Evolutionary conservation across 352 stramenopile genomes (phyloP), one percentile per base, ranked within the genome.

Genomic region (Phytophthora pluvialis): DNA sequence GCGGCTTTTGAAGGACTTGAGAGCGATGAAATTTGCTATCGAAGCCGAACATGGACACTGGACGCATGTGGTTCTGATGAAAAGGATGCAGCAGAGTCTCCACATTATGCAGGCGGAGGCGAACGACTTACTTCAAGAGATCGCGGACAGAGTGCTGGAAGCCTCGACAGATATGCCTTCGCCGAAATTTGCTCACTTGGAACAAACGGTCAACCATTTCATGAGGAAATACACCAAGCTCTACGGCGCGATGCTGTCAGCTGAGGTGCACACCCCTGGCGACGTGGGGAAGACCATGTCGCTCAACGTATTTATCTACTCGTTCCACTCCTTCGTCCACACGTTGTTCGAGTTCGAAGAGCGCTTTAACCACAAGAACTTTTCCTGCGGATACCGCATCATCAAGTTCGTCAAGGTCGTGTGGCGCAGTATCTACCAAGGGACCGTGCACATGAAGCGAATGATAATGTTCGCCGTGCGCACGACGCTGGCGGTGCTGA

Each of bases 221-320:
- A 72, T 90, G 44, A 58, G 77, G 29, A 89, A 89, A 43, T 89
- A 89, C 53, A 79, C 76, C 31, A 76, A 71, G 7, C 28, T 88
- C 32, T 89, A 86, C 28, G 70, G 73, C 16, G 72, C 84, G 1
- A 67, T 89, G 47, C 52, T 83, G 5, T 63, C 70, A 3, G 54
- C 75, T 12, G 61, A 67, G 12, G 72, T 88, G 5, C 60, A 78
- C 12, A 77, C 68, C 0, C 42, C 75, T n/a, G 56, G 58, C 0
- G 77, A 91, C 18, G 77, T 93, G 8, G 79, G 68, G 1, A 84
- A 81, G 38, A 87, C 78, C 10, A 87, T 93, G 73, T 81, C 81
- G 5, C 56, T 93, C 11, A 90, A 90, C 45, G 70, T 93, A 7
- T 93, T 93, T 44, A 66, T 91, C n/a, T 93, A 90, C 64, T 91